Evolutionary conservation across 495 filamentous ascomycete species (phyloP), one percentile per base, ranked within the genome.

Genomic region (Podospora pseudoanserina): DNA sequence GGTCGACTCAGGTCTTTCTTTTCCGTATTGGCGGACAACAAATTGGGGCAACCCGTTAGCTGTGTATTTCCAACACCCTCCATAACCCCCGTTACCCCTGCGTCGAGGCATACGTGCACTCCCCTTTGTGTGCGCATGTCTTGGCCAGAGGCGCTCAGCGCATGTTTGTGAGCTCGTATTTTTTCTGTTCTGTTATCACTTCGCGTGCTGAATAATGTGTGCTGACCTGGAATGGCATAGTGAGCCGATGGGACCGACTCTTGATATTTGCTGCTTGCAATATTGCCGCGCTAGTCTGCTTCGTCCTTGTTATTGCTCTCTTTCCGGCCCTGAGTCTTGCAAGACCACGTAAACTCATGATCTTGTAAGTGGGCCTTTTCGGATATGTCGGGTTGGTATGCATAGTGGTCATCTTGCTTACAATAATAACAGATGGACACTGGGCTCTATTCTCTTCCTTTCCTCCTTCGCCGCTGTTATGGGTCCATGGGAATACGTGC

Each of bases 201-300:
- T 49, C 0, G 2, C 39, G 2, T 49, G 39, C 39, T 49, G 15
- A 49, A 13, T 16, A 11, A 16, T 49, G 15, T 13, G 15, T 49
- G 39, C 39, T 49, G 39, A 49, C 15, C 15, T 16, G 18, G 13
- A 28, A 59, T 64, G 4, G 18, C 59, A 79, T 79, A 99, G 95
- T 99, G 83, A 97, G 92, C 78, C 88, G 95, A 77, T 98, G 95
- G 95, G 95, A 99, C 79, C 91, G 95, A 62, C 79, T 98, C 76
- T 83, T 99, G 73, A 87, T 97, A 66, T 99, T 98, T 76, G 89
- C 85, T 65, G 93, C 88, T 72, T 96, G 96, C 83, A 97, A 97
- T 76, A 77, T 97, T 70, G 94, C 90, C 63, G 94, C 95, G 64
- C 84, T 91, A 68, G 92, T 90, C 65, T 93, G 96, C 82, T 99